phyloP scores from a whole-genome alignment of 2,329 filamentous ascomycete genomes.

The Pseudodiploospora longispora region DNA sequence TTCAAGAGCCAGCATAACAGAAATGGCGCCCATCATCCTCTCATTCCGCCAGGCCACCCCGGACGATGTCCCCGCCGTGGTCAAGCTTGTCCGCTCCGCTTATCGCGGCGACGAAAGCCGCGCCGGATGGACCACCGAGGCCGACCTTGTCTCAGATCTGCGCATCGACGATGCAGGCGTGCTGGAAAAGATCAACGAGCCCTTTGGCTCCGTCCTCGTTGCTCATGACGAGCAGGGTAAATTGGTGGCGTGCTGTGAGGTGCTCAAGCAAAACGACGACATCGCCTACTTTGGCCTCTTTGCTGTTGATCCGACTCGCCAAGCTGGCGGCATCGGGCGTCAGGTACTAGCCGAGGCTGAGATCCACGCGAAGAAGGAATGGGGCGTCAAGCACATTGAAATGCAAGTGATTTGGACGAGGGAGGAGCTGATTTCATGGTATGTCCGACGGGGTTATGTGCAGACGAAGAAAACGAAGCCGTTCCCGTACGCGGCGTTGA shows the following conservation, averaged over 20 bases:
- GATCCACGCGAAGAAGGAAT: conserved; percentile 23
- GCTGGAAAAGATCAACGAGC: conserved; percentile 30
- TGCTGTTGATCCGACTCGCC: conserved; percentile 34
- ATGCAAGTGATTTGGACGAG: conserved; percentile 37
- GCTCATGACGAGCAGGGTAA: conserved; percentile 20
- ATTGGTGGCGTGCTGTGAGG: conserved; percentile 37
- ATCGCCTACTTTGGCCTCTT: conserved; percentile 40
- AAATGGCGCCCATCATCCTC: conserved; percentile 16
- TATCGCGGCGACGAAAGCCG: conserved; percentile 35
- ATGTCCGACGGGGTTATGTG: conserved; percentile 33
- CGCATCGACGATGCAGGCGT: conserved; percentile 33
- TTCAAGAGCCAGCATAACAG: no score
- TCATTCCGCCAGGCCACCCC: conserved; percentile 27
- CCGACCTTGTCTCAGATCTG: conserved; percentile 33
- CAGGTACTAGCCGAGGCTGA: conserved; percentile 34
- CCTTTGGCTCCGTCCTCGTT: conserved; percentile 28
- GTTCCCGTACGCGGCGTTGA: conserved; percentile 34
- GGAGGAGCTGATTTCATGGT: conserved; percentile 38
- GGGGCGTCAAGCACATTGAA: conserved; percentile 28
- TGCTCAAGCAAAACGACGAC: conserved; percentile 20
- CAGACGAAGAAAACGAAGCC: conserved; percentile 29
- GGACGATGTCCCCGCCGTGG: conserved; percentile 23
- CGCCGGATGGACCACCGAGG: conserved; percentile 39
- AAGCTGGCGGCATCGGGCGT: conserved; percentile 36
- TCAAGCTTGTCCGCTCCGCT: conserved; percentile 33